Evolutionary conservation across 2,329 filamentous ascomycete species (phyloP).

Genomic region (Aspergillus intermedius): DNA sequence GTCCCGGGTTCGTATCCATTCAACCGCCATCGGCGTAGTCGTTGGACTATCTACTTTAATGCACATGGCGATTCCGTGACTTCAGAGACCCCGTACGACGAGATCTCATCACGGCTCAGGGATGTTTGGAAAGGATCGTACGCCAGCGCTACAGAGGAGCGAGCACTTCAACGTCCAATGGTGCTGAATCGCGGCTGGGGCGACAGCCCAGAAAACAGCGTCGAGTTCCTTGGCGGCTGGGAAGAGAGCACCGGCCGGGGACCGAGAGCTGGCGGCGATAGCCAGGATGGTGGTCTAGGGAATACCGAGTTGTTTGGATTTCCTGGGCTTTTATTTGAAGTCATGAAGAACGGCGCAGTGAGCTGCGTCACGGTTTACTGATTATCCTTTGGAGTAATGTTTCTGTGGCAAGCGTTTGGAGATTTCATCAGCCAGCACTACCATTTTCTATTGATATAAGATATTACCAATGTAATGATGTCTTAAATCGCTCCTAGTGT

Average conservation of each 20-base stretch:
- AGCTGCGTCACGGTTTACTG: slow-evolving; percentile 85
- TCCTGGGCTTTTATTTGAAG: slow-evolving; percentile 89
- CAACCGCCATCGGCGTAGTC: slow-evolving; percentile 82
- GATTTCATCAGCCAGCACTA: background rate
- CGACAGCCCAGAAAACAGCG: slow-evolving; percentile 83
- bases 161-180: slow-evolving; percentile 58
- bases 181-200: slow-evolving; percentile 86
- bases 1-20: slow-evolving; percentile 94
- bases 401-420: background rate
- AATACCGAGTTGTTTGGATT: slow-evolving; percentile 89
- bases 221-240: slow-evolving; percentile 78
- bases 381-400: background rate
- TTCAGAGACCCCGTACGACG: slow-evolving; percentile 72
- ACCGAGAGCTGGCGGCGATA: slow-evolving; percentile 36
- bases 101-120: slow-evolving; percentile 63
- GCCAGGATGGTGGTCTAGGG: slow-evolving; percentile 50
- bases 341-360: slow-evolving; percentile 84
- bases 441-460: background rate
- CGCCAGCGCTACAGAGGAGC: slow-evolving; percentile 49
- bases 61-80: slow-evolving; percentile 46
- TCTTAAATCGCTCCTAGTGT: background rate
- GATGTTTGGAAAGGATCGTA: slow-evolving; percentile 65
- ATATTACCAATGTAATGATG: background rate
- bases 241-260: slow-evolving; percentile 59
- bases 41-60: slow-evolving; percentile 66